These are phyloP conservation scores for Pseudozyma pruni DNA, from an alignment of 1,284 basidiomycete genomes.

Conservation along the genomic window DNA sequence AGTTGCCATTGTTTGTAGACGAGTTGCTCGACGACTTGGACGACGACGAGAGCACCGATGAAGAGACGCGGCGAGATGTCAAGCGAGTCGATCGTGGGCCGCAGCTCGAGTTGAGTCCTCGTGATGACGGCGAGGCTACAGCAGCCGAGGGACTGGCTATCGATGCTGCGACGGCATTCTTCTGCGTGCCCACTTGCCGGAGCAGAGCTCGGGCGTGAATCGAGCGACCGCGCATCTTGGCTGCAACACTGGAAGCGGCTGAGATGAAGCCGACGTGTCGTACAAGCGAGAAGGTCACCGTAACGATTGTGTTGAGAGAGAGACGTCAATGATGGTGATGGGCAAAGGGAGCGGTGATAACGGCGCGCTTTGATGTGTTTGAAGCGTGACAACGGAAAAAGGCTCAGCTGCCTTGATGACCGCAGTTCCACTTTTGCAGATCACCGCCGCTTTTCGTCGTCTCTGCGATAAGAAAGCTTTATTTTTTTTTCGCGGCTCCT, in stretches of 20 bases:
- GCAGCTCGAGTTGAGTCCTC: slow-evolving; percentile 40
- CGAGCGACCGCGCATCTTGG: slow-evolving; percentile 46
- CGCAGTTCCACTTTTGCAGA: neutral
- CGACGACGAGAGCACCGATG: slow-evolving; percentile 35
- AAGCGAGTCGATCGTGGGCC: slow-evolving; percentile 30
- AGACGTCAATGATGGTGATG: slow-evolving; percentile 3
- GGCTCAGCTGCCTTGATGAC: neutral
- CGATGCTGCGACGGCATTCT: slow-evolving; percentile 13
- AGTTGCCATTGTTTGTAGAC: slow-evolving; percentile 22
- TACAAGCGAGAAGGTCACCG: too few relatives aligned
- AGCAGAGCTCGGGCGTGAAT: slow-evolving; percentile 44
- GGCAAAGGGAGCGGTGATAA: neutral
- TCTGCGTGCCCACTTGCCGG: slow-evolving; percentile 25
- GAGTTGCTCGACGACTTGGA: slow-evolving; percentile 38
- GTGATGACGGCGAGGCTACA: slow-evolving; percentile 3
- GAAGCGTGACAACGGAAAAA: neutral
- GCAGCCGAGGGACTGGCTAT: slow-evolving; percentile 25
- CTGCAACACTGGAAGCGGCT: too few relatives aligned
- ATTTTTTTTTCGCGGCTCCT: neutral
- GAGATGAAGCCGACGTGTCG: too few relatives aligned
- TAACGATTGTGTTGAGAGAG: too few relatives aligned
- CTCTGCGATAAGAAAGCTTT: slow-evolving; percentile 5
- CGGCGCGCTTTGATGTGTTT: neutral
- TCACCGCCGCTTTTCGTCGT: neutral
- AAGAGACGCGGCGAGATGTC: slow-evolving; percentile 24